Evolutionary conservation across 169 alveolate species (phyloP), one percentile per base, ranked within the genome.

Genomic region (Cryptosporidium ubiquitum): DNA sequence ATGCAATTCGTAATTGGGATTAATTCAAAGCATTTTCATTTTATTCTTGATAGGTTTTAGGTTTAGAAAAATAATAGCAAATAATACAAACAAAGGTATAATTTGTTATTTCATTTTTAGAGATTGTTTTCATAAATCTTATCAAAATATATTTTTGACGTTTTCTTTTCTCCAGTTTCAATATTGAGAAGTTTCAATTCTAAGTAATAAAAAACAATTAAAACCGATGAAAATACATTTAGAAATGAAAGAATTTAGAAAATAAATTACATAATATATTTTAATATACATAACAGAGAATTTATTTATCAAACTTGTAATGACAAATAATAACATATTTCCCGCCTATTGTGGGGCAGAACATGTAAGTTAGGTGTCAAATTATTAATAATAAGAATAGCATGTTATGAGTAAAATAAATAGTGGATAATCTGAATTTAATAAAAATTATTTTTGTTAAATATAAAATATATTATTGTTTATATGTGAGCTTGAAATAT

Each of bases 331-430:
- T 26, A 55, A 55, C 66, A 47, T 14, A 47, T 3, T 23, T 55
- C 66, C 66, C 66, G 66, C 66, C 66, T 55, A 35, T 20, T 55
- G 66, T 55, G 66, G 66, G 66, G 66, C 35, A 23, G 10, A 55
- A 55, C 66, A 55, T 55, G 66, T 55, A 55, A 55, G 66, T 55
- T 55, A 55, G 29, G 66, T 55, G 66, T 55, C 66, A 55, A 55
- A 55, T 55, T 55, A 47, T 47, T 47, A 10, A 47, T 47, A 55
- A 20, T 20, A 55, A 35, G 66, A 10, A 55, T 23, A 55, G 18
- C 66, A 47, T 47, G 20, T 23, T 55, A 35, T 55, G 20, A 55
- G 66, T 55, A 55, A 26, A 26, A 2, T 55, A 12, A 26, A 55
- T 55, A 55, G 66, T 55, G 66, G 66, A 55, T 55, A 55, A 55